A percentile compares a stretch with the other conserved stretches of the same genome.
Evolutionary conservation across 768 basidiomycete genomes (phyloP).

Genomic region (Pulveroboletus ravenelii): DNA sequence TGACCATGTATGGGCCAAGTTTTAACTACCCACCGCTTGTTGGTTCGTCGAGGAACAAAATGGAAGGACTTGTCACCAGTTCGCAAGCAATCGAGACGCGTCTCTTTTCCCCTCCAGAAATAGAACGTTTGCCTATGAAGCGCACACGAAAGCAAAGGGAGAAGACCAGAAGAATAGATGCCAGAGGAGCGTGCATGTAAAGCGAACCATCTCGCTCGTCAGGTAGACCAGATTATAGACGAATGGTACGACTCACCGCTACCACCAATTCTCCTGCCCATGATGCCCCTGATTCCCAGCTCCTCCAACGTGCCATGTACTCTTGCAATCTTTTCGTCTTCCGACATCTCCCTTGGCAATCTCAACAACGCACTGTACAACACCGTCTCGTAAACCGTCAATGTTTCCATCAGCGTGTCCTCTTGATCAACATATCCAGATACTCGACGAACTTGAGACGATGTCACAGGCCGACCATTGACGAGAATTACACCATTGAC

Average conservation of each 20-base stretch:
- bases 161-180: neutral
- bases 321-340: conserved; percentile 90
- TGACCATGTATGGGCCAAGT: neutral
- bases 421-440: conserved; percentile 98
- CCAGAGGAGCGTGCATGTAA: neutral
- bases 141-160: neutral
- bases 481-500: conserved; percentile 74
- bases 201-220: neutral
- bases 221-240: neutral
- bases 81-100: conserved; percentile 97
- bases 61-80: conserved; percentile 93
- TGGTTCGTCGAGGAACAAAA: conserved; percentile 95
- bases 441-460: conserved; percentile 76
- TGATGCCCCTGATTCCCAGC: conserved; percentile 87
- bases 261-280: conserved; percentile 85
- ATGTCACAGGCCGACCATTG: conserved; percentile 75
- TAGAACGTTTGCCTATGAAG: conserved; percentile 71
- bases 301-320: conserved; percentile 96
- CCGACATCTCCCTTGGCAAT: conserved; percentile 91
- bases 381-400: conserved; percentile 98
- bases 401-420: conserved; percentile 93
- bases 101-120: conserved; percentile 96
- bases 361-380: conserved; percentile 88
- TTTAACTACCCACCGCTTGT: conserved; percentile 67
- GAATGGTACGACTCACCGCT: conserved; percentile 50